Evolutionary conservation across 2,329 filamentous ascomycete genomes (phyloP).

Genomic region (Trichoderma guizhouense): DNA sequence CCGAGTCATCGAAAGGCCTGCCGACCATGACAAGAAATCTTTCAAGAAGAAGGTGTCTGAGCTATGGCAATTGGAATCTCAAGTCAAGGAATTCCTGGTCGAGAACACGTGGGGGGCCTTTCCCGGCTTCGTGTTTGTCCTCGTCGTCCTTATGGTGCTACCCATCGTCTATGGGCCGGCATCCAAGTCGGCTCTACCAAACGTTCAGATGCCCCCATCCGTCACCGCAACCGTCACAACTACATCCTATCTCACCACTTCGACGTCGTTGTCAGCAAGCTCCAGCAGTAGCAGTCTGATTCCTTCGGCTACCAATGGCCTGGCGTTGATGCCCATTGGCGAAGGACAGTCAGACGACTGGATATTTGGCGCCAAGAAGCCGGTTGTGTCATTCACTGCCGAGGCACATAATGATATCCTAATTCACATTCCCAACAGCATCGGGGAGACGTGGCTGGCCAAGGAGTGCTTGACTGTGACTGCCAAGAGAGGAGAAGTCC

Average conservation of each 20-base stretch:
- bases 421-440: conserved; percentile 48
- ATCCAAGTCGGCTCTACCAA: not conserved
- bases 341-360: conserved; percentile 32
- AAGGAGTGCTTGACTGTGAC: conserved; percentile 56
- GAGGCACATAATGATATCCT: conserved; percentile 49
- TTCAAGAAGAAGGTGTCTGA: conserved; percentile 21
- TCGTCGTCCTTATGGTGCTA: conserved; percentile 26
- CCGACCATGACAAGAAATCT: conserved; percentile 18
- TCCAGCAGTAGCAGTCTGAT: conserved; percentile 17
- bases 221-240: conserved; percentile 25
- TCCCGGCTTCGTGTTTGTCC: conserved; percentile 26
- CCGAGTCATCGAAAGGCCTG: conserved; percentile 26
- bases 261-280: conserved; percentile 10
- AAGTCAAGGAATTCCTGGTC: conserved; percentile 20
- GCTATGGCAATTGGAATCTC: conserved; percentile 19
- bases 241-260: conserved; percentile 18
- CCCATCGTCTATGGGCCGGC: conserved; percentile 30
- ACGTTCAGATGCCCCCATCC: conserved; percentile 17
- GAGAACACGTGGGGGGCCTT: conserved; percentile 24
- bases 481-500: conserved; percentile 47
- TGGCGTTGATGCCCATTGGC: conserved; percentile 31
- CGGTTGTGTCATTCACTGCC: conserved; percentile 30
- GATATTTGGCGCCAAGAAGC: conserved; percentile 34
- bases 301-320: conserved; percentile 22
- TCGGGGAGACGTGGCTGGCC: conserved; percentile 54